These are phyloP conservation scores for Camellia lanceoleosa DNA, from an alignment of 148 eudicot genomes.

Conservation along the genomic window DNA sequence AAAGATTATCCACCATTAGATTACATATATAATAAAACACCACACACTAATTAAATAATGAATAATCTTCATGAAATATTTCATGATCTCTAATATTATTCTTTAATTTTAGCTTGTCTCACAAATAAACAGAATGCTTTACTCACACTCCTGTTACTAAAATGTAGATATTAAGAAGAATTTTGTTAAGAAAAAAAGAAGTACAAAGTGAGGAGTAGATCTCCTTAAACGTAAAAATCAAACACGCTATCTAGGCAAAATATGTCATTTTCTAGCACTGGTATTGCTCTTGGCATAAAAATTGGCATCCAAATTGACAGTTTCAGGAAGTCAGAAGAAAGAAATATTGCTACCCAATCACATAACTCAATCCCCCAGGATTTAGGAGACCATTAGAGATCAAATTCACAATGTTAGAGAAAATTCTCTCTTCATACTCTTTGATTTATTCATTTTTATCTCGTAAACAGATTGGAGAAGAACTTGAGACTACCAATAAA, in stretches of 20 bases:
- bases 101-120: not conserved
- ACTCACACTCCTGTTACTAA: not conserved
- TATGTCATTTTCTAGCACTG: not conserved
- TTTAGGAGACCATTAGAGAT: not conserved
- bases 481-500: not conserved
- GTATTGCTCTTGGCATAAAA: not conserved
- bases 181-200: not conserved
- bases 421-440: not conserved
- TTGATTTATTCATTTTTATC: not conserved
- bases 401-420: constrained; percentile 3
- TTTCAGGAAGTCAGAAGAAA: not conserved
- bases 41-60: too few species aligned
- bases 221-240: not conserved
- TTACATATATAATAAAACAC: too few species aligned
- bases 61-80: too few species aligned
- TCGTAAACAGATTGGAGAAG: constrained; percentile 11
- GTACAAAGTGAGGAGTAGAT: not conserved
- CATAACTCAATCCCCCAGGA: not conserved
- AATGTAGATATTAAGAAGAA: not conserved
- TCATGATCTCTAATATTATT: too few species aligned
- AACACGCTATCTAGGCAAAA: not conserved
- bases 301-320: not conserved
- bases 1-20: too few species aligned
- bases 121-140: not conserved
- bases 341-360: not conserved